Conservation (phyloP, 345 rosid genomes). For the Dipteronia sinensis region DNA sequence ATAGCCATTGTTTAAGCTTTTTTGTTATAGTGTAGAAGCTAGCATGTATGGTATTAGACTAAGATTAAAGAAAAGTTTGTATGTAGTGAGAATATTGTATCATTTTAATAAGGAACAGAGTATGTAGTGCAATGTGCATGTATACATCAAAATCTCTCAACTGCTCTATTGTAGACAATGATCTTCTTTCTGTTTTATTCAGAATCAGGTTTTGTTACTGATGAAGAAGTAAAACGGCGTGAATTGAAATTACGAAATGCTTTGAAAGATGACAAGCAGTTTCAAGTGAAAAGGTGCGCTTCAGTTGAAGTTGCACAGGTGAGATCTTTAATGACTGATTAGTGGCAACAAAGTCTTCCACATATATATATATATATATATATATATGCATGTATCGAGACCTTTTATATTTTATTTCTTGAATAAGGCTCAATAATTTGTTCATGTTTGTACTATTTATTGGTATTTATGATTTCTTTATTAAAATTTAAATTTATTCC, state of each 20-base stretch:
- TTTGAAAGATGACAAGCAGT: slow-evolving; percentile 52
- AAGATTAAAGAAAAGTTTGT: not conserved
- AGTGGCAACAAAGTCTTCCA: not conserved
- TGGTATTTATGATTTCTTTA: too few relatives aligned
- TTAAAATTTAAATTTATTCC: too few relatives aligned
- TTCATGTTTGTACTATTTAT: too few relatives aligned
- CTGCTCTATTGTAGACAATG: not conserved
- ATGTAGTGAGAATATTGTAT: not conserved
- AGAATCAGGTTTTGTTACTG: slow-evolving; percentile 70
- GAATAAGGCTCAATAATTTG: too few relatives aligned
- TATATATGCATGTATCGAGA: too few relatives aligned
- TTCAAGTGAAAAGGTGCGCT: slow-evolving; percentile 59
- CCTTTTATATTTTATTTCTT: too few relatives aligned
- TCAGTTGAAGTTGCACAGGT: slow-evolving; percentile 95
- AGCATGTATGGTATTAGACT: not conserved
- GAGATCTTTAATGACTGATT: slow-evolving; percentile 5
- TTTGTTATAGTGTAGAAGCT: not conserved
- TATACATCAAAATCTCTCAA: slow-evolving; percentile 3
- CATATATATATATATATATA: too few relatives aligned
- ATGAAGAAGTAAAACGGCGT: slow-evolving; percentile 71
- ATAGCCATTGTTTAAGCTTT: not conserved
- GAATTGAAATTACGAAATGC: slow-evolving; percentile 59
- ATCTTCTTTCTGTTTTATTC: not conserved
- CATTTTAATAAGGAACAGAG: not conserved
- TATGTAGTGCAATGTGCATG: not conserved